Percentiles rank a stretch among this genome's conserved stretches.
These are phyloP conservation scores for Debaryomyces nepalensis DNA, from an alignment of 1,139 yeast species.

Conservation along the genomic window DNA sequence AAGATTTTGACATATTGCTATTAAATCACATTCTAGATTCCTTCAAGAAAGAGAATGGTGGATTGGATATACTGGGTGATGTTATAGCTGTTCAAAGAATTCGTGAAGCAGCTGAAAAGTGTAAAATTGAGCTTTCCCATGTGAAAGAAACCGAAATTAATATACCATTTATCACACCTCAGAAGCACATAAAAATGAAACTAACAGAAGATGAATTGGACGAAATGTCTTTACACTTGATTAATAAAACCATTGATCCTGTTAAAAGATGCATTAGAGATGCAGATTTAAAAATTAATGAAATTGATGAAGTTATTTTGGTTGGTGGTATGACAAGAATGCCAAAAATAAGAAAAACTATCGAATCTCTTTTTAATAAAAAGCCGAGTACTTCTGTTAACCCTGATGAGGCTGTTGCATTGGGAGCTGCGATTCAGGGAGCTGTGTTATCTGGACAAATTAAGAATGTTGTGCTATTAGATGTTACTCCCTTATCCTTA, in stretches of 20 bases:
- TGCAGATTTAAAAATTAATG: constrained; percentile 64
- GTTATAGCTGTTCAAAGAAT: constrained; percentile 65
- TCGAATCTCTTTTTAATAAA: constrained; percentile 59
- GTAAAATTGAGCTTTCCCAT: constrained; percentile 73
- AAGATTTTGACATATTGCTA: constrained; percentile 72
- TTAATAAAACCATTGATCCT: constrained; percentile 65
- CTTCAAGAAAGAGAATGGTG: constrained; percentile 48
- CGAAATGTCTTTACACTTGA: constrained; percentile 61
- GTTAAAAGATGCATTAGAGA: constrained; percentile 71
- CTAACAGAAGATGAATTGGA: constrained; percentile 70
- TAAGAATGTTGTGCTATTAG: constrained; percentile 71
- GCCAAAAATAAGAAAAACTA: constrained; percentile 70
- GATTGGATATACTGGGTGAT: constrained; percentile 50
- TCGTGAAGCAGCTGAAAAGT: constrained; percentile 71
- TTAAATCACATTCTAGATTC: constrained; percentile 55
- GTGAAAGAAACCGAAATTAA: constrained; percentile 58
- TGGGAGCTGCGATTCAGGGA: constrained; percentile 87
- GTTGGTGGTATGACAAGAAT: constrained; percentile 89
- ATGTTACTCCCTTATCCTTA: constrained; percentile 77
- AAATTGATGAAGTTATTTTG: constrained; percentile 70
- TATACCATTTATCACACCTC: constrained; percentile 63
- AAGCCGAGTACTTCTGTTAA: constrained; percentile 69
- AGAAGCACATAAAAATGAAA: constrained; percentile 53
- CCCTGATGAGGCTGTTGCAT: constrained; percentile 85
- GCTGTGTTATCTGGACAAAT: constrained; percentile 74